Base-by-base conservation (phyloP, 2,329 filamentous ascomycete species). In the Penicillium sp. region DNA sequence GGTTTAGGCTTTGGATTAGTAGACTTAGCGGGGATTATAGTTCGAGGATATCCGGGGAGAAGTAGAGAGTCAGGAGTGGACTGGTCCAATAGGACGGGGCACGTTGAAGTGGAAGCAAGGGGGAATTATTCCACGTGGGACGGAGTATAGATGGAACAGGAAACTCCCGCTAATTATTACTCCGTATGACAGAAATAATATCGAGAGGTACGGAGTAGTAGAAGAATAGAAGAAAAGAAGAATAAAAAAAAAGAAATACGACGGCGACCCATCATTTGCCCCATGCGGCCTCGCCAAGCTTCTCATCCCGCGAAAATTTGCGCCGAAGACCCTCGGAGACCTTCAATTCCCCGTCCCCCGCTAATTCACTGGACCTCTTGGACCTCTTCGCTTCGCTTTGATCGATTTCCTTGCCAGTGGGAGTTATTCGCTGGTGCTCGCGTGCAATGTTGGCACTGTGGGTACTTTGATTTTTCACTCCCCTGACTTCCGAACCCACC, bases 401-500 rank as follows among this genome's bases (percentile, higher is more conserved):
- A 34, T 14, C 31, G 10, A 11, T 7, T 11, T 14, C 31, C 31
- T 34, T 8, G 8, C 5, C 24, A 27, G 5, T 27, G 42, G 39
- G 34, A 18, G 36, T 40, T 47, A 27, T 36, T 58, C 24, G 45
- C 45, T 9, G 56, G 41, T 52, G 53, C 47, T 56, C 49, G 54
- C 38, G 61, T 61, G 56, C 55, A 40, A 56, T 62, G 61, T 56
- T 59, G 36, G 48, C 14, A 44, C 29, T 48, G 61, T 64, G 61
- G 62, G 52, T 59, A 64, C 61, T 50, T 22, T 51, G 48, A 49
- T 44, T 60, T 64, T 62, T 57, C 55, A 49, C 57, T 55, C 61
- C 61, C 59, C 57, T 54, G 50, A 54, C 47, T 53, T 57, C 59
- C 58, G 57, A 50, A 52, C 53, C 51, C 34, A 54, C 16, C 21